Evolutionary conservation across 2,329 filamentous ascomycete species (phyloP).

Genomic region (Trichoderma atrobrunneum): DNA sequence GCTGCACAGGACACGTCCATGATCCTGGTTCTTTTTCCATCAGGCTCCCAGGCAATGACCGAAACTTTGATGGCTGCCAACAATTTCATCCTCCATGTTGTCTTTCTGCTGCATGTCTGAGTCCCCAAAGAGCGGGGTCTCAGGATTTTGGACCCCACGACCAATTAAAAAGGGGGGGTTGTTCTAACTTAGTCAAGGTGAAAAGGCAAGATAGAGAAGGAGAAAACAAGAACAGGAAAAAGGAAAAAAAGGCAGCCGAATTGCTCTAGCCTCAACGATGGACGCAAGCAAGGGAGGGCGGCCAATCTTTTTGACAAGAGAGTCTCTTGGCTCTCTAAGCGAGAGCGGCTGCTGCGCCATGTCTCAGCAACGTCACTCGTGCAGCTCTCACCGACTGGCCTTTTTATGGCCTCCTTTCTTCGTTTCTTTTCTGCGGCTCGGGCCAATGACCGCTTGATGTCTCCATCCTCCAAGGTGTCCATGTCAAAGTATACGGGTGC

Average conservation of each 20-base stretch:
- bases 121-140: neutral
- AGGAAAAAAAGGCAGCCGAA: neutral
- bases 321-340: neutral
- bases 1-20: neutral
- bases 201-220: neutral
- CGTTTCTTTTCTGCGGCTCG: slow-evolving; percentile 58
- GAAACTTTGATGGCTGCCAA: neutral
- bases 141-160: neutral
- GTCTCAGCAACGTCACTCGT: neutral
- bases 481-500: slow-evolving; percentile 91
- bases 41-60: neutral
- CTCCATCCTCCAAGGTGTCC: slow-evolving; percentile 76
- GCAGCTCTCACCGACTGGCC: slow-evolving; percentile 38
- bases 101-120: neutral
- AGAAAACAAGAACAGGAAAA: neutral
- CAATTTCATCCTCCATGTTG: neutral
- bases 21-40: neutral
- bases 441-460: slow-evolving; percentile 69
- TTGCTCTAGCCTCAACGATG: neutral
- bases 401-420: slow-evolving; percentile 54
- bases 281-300: neutral
- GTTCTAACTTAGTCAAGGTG: neutral
- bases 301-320: neutral
- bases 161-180: neutral
- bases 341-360: neutral